A percentile compares a stretch with the other conserved stretches of the same genome.
phyloP scores from a whole-genome alignment of 1,284 basidiomycete species.

The Apiotrichum laibachii region DNA sequence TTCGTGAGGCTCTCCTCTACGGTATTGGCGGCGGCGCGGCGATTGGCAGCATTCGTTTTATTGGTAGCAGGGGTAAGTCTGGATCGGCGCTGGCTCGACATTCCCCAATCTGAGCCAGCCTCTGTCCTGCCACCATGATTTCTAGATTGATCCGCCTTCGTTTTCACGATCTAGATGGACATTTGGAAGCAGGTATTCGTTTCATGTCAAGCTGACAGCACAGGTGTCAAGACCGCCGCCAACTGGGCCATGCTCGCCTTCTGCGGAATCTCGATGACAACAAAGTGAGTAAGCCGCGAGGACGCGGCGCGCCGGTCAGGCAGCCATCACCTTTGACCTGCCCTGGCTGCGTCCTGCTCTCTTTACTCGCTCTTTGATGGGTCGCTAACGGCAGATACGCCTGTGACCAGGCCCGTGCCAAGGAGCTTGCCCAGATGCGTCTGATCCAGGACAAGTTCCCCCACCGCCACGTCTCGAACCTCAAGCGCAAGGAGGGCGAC shows the following conservation, averaged over 20 bases:
- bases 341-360: too few species aligned
- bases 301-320: neutral
- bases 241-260: constrained; percentile 49
- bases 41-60: constrained; percentile 42
- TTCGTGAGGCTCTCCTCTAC: constrained; percentile 45
- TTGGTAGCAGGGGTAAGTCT: constrained; percentile 41
- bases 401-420: constrained; percentile 5
- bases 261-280: constrained; percentile 34
- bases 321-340: too few species aligned
- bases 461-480: constrained; percentile 47
- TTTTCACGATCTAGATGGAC: too few species aligned
- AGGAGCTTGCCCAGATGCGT: constrained; percentile 45
- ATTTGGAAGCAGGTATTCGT: too few species aligned
- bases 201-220: constrained; percentile 1
- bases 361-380: too few species aligned
- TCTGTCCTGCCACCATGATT: neutral
- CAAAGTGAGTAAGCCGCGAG: constrained; percentile 31
- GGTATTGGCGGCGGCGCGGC: constrained; percentile 47
- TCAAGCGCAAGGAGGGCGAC: constrained; percentile 25
- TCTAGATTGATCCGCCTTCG: neutral
- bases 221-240: constrained; percentile 18
- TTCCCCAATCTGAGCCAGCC: too few species aligned
- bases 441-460: constrained; percentile 48
- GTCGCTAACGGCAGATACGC: neutral
- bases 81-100: too few species aligned